Conservation (phyloP, 169 alveolate species). For the Plasmodium vivax region DNA sequence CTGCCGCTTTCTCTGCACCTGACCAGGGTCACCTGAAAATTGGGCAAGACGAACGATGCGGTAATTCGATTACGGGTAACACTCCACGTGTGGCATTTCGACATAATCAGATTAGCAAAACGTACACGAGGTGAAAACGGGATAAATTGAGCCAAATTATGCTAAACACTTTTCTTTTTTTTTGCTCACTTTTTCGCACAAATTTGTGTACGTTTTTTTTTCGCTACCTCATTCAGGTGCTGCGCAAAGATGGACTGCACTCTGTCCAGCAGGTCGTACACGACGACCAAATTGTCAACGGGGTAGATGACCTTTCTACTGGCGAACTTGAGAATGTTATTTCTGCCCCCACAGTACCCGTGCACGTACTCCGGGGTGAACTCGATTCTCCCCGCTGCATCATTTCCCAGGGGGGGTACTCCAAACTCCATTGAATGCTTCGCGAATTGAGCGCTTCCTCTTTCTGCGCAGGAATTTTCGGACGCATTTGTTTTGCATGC, state of each 20-base stretch:
- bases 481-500: neutral
- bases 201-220: too few species aligned
- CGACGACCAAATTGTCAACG: conserved; percentile 29
- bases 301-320: conserved; percentile 26
- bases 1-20: conserved; percentile 31
- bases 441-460: neutral
- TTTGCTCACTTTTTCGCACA: neutral
- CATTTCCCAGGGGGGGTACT: neutral
- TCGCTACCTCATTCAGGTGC: conserved; percentile 30
- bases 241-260: conserved; percentile 39
- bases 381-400: conserved; percentile 4
- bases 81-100: neutral
- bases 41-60: neutral
- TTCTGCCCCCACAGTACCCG: conserved; percentile 36
- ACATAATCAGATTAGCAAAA: neutral
- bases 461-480: conserved; percentile 16
- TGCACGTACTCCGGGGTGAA: conserved; percentile 32
- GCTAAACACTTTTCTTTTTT: neutral
- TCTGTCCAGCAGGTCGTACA: conserved; percentile 27
- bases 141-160: neutral
- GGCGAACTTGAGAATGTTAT: conserved; percentile 40
- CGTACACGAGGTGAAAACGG: neutral
- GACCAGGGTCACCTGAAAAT: conserved; percentile 33
- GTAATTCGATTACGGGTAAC: neutral
- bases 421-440: neutral